Conservation (phyloP, 306 rosid species). For the Vicia faba region DNA sequence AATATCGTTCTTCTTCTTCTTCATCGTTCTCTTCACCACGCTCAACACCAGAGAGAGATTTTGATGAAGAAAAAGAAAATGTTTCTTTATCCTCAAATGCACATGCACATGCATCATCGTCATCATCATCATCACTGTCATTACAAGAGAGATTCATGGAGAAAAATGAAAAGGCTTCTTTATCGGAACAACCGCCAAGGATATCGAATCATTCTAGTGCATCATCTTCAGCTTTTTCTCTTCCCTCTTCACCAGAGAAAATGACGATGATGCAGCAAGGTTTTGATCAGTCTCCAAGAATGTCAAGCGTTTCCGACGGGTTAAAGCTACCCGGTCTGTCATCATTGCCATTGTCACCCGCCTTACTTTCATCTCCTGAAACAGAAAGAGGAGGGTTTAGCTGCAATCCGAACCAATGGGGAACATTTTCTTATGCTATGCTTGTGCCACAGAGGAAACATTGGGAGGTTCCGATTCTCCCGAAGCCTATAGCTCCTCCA, state of each 20-base stretch:
- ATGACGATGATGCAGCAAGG: constrained; percentile 13
- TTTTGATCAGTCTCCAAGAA: constrained; percentile 55
- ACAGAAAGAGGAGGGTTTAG: constrained; percentile 42
- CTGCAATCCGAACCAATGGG: not conserved
- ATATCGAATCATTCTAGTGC: constrained; percentile 36
- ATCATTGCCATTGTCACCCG: constrained; percentile 42
- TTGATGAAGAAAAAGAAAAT: not conserved
- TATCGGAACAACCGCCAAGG: constrained; percentile 21
- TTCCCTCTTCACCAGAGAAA: constrained; percentile 54
- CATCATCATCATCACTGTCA: not conserved
- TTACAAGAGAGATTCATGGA: constrained; percentile 9
- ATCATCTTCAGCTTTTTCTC: constrained; percentile 50
- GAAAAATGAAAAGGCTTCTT: constrained; percentile 18
- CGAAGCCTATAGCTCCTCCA: constrained; percentile 15
- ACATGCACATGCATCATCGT: not conserved
- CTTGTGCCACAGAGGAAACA: constrained; percentile 38
- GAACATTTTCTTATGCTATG: constrained; percentile 4
- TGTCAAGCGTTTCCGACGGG: constrained; percentile 47
- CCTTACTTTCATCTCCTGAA: constrained; percentile 50
- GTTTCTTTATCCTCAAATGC: not conserved
- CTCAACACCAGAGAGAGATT: constrained; percentile 42
- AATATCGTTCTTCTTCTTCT: constrained; percentile 28
- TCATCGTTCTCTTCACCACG: constrained; percentile 31
- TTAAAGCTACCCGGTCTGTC: constrained; percentile 39
- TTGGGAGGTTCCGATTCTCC: constrained; percentile 34